Evolutionary conservation across 1,139 yeast species (phyloP).

Genomic region (Groenewaldozyma sp.): DNA sequence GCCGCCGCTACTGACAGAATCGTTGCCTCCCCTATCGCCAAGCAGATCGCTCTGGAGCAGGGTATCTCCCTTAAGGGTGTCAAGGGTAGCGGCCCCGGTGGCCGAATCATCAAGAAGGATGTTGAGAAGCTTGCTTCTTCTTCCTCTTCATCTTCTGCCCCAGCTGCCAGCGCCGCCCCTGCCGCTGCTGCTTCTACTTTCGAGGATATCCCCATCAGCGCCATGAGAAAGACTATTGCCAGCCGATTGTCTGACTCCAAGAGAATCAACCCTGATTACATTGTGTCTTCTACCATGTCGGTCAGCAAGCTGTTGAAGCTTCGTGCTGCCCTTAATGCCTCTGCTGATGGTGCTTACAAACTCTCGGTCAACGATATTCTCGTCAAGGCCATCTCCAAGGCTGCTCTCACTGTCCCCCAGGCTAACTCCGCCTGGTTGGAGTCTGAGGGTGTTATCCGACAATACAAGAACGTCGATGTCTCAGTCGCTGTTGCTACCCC

Average conservation of each 20-base stretch:
- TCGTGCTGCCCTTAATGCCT: conserved; percentile 79
- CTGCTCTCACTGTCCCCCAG: conserved; percentile 84
- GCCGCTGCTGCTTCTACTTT: conserved; percentile 49
- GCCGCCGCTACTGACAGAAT: conserved; percentile 40
- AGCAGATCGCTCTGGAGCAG: conserved; percentile 84
- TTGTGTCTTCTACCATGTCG: conserved; percentile 77
- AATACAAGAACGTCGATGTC: conserved; percentile 84
- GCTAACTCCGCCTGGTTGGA: conserved; percentile 94
- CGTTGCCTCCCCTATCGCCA: conserved; percentile 92
- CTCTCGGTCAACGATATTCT: conserved; percentile 90
- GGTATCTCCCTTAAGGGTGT: conserved; percentile 80
- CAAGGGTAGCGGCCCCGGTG: conserved; percentile 90
- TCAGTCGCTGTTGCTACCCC: conserved; percentile 99
- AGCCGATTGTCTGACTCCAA: conserved; percentile 80
- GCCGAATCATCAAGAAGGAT: conserved; percentile 87
- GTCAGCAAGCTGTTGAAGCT: conserved; percentile 87
- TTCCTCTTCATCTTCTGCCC: conserved; percentile 37
- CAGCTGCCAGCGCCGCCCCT: conserved; percentile 42
- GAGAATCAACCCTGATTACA: conserved; percentile 81
- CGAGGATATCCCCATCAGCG: conserved; percentile 77
- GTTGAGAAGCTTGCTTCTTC: conserved; percentile 56
- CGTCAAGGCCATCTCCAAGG: conserved; percentile 88
- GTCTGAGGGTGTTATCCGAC: conserved; percentile 81
- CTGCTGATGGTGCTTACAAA: conserved; percentile 81
- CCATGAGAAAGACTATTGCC: conserved; percentile 93